A percentile compares a stretch with the other conserved stretches of the same genome.
Evolutionary conservation across 768 basidiomycete genomes (phyloP).

Genomic region (Hygrocybe coccinea): DNA sequence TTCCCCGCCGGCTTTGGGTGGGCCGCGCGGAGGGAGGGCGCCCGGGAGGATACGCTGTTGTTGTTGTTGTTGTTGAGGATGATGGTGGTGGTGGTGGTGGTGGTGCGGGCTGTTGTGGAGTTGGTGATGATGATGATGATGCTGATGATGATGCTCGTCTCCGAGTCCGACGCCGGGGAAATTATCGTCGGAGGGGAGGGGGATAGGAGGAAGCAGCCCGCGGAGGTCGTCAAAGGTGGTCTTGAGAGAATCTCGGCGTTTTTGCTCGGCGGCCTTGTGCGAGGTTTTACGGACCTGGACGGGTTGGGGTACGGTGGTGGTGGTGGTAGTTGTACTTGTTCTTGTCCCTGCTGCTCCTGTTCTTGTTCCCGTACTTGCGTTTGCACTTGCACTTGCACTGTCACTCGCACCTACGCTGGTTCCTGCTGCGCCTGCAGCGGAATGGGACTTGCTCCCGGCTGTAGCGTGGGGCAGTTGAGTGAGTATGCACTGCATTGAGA

Average conservation of each 20-base stretch:
- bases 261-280: slow-evolving; percentile 96
- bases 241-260: slow-evolving; percentile 93
- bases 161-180: slow-evolving; percentile 42
- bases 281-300: slow-evolving; percentile 63
- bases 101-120: too few species aligned
- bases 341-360: too few species aligned
- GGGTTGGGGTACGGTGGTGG: slow-evolving; percentile 13
- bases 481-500: not conserved
- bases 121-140: too few species aligned
- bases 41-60: slow-evolving; percentile 71
- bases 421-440: slow-evolving; percentile 11
- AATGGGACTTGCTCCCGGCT: slow-evolving; percentile 21
- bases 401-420: not conserved
- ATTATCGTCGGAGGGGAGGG: slow-evolving; percentile 70
- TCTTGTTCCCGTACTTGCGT: too few species aligned
- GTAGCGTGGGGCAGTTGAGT: not conserved
- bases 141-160: too few species aligned
- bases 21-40: slow-evolving; percentile 82
- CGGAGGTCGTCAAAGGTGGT: slow-evolving; percentile 87
- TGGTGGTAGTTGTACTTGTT: too few species aligned
- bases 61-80: too few species aligned
- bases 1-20: slow-evolving; percentile 77
- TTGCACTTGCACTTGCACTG: not conserved
- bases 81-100: too few species aligned
- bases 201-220: slow-evolving; percentile 79